These are phyloP conservation scores for Leishmania guyanensis DNA, from an alignment of 208 protist species.

Conservation along the genomic window DNA sequence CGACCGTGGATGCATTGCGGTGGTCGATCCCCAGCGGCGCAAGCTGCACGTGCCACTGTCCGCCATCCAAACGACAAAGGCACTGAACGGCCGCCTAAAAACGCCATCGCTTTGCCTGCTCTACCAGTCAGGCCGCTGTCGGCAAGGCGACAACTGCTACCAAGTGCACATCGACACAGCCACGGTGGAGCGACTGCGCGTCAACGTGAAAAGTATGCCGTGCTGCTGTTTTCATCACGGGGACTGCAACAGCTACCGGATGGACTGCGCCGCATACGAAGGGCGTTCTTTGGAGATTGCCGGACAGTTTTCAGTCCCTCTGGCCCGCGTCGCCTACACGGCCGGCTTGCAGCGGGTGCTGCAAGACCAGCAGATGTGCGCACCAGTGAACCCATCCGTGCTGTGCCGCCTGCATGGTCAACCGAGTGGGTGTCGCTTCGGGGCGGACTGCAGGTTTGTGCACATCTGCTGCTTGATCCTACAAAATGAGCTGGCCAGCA, in stretches of 20 bases:
- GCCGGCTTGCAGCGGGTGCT: conserved; percentile 57
- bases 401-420: conserved; percentile 72
- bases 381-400: conserved; percentile 17
- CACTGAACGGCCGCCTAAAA: conserved; percentile 48
- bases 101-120: conserved; percentile 81
- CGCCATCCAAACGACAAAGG: conserved; percentile 58
- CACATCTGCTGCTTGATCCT: conserved; percentile 75
- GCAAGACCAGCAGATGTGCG: conserved; percentile 26
- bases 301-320: conserved; percentile 39
- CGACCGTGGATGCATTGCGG: conserved; percentile 42
- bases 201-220: conserved; percentile 51
- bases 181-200: conserved; percentile 56
- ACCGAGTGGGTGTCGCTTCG: conserved; percentile 72
- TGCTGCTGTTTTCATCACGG: conserved; percentile 79
- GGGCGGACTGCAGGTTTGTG: conserved; percentile 81
- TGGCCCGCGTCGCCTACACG: conserved; percentile 65
- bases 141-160: conserved; percentile 75
- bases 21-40: conserved; percentile 74
- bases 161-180: conserved; percentile 71
- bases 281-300: conserved; percentile 28
- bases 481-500: conserved; percentile 28
- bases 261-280: conserved; percentile 21
- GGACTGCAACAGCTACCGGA: conserved; percentile 45
- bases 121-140: conserved; percentile 66
- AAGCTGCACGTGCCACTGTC: conserved; percentile 70